Base-by-base conservation (phyloP, 345 rosid genomes). In the Crucihimalaya himalaica region DNA sequence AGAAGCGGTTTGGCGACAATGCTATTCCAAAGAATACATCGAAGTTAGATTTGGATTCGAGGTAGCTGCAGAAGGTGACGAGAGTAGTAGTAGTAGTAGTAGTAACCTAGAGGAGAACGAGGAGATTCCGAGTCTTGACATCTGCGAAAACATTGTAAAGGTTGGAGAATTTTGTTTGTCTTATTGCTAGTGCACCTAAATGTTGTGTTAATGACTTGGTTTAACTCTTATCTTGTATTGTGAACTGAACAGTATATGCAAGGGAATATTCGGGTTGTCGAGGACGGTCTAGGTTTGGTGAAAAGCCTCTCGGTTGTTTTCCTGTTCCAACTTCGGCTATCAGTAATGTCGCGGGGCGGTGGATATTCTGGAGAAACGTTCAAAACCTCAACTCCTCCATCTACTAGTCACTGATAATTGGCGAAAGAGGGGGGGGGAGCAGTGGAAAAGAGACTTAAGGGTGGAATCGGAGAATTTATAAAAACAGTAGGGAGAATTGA, bases 161-260 rank as follows among this genome's bases (percentile, higher is more conserved):
- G 97, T 93, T 81, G 4, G 56, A 56, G 47, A 25, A 10, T 37
- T 37, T 16, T 32, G 29, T 56, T 65, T 47, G 8, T 32, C 16
- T 16, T 13, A 15, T 5, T 2, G 61, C 15, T 47, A 25, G 9
- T 16, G 28, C 46, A 27, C 5, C 18, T 32, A 25, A n/a, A 68
- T 16, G 39, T 51, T 16, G 39, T 51, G 47, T 52, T 61, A 45
- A 18, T 69, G 70, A 20, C 29, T 45, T 55, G 23, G 62, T 57
- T 34, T 34, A 29, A 56, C 19, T 19, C 37, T 15, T 16, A 3
- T 35, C 45, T 6, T 37, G 76, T 73, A 53, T 6, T 32, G 75
- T 73, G 58, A n/a, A n/a, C n/a, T n/a, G n/a, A n/a, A 73, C 83
- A 94, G 97, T 45, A 86, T 64, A 89, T 89, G 95, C 89, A 88